These are phyloP conservation scores for Tylopilus balloui DNA, from an alignment of 768 basidiomycete genomes.

Conservation along the genomic window DNA sequence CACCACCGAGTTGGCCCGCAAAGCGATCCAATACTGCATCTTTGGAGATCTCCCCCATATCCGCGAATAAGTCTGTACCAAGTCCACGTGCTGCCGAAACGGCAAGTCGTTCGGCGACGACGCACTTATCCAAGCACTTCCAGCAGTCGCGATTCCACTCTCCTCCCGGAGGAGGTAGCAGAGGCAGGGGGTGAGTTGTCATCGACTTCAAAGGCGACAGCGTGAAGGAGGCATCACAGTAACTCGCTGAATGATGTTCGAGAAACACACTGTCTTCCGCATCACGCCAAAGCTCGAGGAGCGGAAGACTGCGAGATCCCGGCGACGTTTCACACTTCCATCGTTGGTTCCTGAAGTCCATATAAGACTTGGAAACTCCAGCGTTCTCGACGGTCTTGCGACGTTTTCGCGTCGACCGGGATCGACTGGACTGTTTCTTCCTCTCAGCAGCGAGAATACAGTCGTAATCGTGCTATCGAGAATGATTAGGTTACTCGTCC, in stretches of 20 bases:
- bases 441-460: conserved; percentile 47
- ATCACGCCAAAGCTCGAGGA: conserved; percentile 28
- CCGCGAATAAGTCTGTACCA: conserved; percentile 39
- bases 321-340: conserved; percentile 19
- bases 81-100: conserved; percentile 34
- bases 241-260: conserved; percentile 22
- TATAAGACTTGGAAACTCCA: conserved; percentile 28
- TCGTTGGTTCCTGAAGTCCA: conserved; percentile 6
- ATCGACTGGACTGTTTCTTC: conserved; percentile 26
- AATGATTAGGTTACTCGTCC: neutral
- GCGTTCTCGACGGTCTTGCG: conserved; percentile 34
- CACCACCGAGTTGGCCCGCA: conserved; percentile 44
- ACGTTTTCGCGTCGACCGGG: conserved; percentile 34
- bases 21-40: conserved; percentile 63
- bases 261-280: conserved; percentile 29
- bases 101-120: conserved; percentile 64
- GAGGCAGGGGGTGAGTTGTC: neutral
- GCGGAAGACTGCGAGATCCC: conserved; percentile 33
- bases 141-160: conserved; percentile 75
- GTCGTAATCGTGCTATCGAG: conserved; percentile 76
- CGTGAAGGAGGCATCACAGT: conserved; percentile 13
- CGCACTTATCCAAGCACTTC: conserved; percentile 75
- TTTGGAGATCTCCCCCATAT: conserved; percentile 48
- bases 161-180: conserved; percentile 10
- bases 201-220: conserved; percentile 15